These are phyloP conservation scores for Gigaspora rosea DNA, from an alignment of 192 early-diverging fungal species.

Conservation along the genomic window DNA sequence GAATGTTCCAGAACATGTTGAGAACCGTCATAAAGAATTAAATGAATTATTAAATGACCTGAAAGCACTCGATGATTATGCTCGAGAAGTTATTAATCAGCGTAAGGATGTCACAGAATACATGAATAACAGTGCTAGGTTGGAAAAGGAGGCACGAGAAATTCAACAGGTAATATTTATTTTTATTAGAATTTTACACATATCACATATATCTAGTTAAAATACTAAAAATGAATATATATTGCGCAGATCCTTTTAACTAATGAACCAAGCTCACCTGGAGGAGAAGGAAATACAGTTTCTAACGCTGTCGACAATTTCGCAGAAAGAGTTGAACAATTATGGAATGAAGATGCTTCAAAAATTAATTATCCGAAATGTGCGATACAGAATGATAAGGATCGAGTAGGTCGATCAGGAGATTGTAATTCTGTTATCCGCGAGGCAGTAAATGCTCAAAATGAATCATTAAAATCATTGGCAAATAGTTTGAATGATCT, in stretches of 20 bases:
- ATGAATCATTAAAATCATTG: constrained; percentile 22
- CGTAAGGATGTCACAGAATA: constrained; percentile 1
- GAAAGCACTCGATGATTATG: background rate
- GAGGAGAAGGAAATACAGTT: constrained; percentile 13
- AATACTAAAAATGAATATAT: background rate
- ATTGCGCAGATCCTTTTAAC: background rate
- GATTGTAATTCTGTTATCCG: constrained; percentile 12
- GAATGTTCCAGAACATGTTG: constrained; percentile 13
- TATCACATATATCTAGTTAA: background rate
- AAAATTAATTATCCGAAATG: constrained; percentile 19
- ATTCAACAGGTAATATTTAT: constrained; percentile 23
- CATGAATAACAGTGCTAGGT: background rate
- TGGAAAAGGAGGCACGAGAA: constrained; percentile 22
- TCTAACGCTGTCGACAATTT: constrained; percentile 12
- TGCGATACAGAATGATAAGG: background rate
- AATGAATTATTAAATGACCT: constrained; percentile 9
- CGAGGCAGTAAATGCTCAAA: constrained; percentile 16
- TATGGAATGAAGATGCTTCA: constrained; percentile 12
- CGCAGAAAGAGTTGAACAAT: constrained; percentile 4
- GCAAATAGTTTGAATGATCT: constrained; percentile 26
- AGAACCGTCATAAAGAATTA: background rate
- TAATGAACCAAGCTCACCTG: constrained; percentile 24
- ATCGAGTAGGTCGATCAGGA: background rate
- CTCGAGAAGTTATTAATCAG: constrained; percentile 12
- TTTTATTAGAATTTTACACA: background rate